phyloP scores from a whole-genome alignment of 108 stramenopile species.

The Fragilariopsis cylindrus region DNA sequence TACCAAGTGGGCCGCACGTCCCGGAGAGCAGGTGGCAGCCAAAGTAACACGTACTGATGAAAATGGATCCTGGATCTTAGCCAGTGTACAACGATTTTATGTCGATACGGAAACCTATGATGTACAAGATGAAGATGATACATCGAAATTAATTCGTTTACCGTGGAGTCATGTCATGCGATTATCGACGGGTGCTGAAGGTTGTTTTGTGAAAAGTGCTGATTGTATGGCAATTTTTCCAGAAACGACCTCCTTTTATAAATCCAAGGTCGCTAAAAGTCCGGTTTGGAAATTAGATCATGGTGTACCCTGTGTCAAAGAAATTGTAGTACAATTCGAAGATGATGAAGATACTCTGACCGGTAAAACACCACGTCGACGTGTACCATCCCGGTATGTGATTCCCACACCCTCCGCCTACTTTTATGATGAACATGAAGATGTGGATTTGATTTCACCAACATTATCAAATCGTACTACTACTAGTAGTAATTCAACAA shows the following conservation, averaged over 20 bases:
- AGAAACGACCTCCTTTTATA: conserved; percentile 96
- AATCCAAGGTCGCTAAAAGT: conserved; percentile 83
- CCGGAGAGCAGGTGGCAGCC: conserved; percentile 93
- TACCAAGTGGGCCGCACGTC: conserved; percentile 76
- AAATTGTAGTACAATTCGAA: conserved; percentile 94
- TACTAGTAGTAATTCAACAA: not conserved
- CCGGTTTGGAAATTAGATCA: conserved; percentile 80
- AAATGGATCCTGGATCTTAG: conserved; percentile 95
- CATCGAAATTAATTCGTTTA: conserved; percentile 88
- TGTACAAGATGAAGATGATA: conserved; percentile 96
- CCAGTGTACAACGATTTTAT: conserved; percentile 86
- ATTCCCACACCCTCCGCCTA: conserved; percentile 82
- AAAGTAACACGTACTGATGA: conserved; percentile 94
- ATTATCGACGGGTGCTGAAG: conserved; percentile 78
- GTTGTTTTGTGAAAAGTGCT: conserved; percentile 83
- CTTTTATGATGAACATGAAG: conserved; percentile 88
- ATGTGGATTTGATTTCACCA: conserved; percentile 78
- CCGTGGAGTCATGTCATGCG: conserved; percentile 94
- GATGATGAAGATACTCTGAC: conserved; percentile 92
- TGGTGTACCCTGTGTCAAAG: conserved; percentile 69
- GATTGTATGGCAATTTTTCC: conserved; percentile 98
- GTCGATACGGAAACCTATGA: conserved; percentile 91
- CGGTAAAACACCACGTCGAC: conserved; percentile 90
- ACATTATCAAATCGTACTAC: conserved; percentile 15
- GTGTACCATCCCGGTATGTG: conserved; percentile 92